Evolutionary conservation across 2,329 filamentous ascomycete species (phyloP).

Genomic region (Gyromitra esculenta): DNA sequence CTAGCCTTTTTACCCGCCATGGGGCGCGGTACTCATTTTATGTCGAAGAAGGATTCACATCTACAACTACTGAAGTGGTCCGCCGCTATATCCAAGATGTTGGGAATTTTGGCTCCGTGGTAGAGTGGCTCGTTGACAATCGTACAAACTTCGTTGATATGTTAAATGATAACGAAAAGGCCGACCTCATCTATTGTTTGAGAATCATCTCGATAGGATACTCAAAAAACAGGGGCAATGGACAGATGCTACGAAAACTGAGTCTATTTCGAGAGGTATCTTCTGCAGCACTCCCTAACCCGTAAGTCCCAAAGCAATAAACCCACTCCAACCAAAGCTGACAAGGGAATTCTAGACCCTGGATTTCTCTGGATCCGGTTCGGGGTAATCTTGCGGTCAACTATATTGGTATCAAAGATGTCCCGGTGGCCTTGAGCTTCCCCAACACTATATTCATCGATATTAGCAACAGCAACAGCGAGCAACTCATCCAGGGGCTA

Average conservation of each 20-base stretch:
- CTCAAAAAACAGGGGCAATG: not conserved
- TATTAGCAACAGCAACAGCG: conserved; percentile 14
- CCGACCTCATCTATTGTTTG: conserved; percentile 16
- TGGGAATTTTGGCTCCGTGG: conserved; percentile 8
- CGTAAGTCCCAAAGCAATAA: conserved; percentile 12
- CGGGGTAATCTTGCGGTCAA: not conserved
- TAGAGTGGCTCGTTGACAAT: conserved; percentile 46
- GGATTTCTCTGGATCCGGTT: conserved; percentile 40
- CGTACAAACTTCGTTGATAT: conserved; percentile 28
- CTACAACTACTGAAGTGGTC: not conserved
- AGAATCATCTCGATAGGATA: not conserved
- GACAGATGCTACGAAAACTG: conserved; percentile 25
- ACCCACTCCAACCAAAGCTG: not conserved
- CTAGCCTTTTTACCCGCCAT: conserved; percentile 3
- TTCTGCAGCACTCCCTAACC: not conserved
- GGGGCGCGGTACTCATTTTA: conserved; percentile 30
- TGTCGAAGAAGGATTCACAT: conserved; percentile 15
- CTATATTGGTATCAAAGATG: conserved; percentile 40
- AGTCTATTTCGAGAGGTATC: conserved; percentile 35
- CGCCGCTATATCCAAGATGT: conserved; percentile 28
- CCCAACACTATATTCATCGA: conserved; percentile 48
- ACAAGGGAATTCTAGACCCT: conserved; percentile 22
- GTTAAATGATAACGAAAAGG: conserved; percentile 18
- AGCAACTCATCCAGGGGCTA: conserved; percentile 25
- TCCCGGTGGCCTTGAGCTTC: conserved; percentile 27